Conservation (phyloP, 352 stramenopile species). For the Stramenopiles sp. region DNA sequence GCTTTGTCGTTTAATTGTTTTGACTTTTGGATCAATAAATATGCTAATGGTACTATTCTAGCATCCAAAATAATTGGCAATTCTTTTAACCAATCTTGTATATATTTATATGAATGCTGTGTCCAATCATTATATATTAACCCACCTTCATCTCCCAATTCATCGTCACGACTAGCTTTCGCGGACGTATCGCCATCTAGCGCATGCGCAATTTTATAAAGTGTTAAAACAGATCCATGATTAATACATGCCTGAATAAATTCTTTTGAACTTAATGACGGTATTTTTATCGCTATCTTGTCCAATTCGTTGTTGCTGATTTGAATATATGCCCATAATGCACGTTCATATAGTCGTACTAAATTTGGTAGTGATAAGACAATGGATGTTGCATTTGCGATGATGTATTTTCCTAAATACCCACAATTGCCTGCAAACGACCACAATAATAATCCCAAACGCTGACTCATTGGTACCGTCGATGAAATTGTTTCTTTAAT, state of each 20-base stretch:
- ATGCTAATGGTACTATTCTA: background rate
- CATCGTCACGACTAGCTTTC: background rate
- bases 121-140: no score
- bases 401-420: background rate
- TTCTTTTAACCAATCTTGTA: background rate
- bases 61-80: background rate
- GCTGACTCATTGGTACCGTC: background rate
- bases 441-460: background rate
- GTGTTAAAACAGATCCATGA: background rate
- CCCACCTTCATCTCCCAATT: no score
- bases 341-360: background rate
- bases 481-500: background rate
- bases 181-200: background rate
- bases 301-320: background rate
- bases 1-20: background rate
- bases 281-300: background rate
- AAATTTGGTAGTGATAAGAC: background rate
- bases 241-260: background rate
- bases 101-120: background rate
- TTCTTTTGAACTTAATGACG: background rate
- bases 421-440: background rate
- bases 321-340: background rate
- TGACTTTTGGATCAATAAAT: background rate
- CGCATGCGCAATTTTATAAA: background rate
- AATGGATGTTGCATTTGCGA: background rate